Percentiles rank a stretch among this genome's conserved stretches.
phyloP scores from a whole-genome alignment of 768 basidiomycete genomes.

The Suillus placidus region DNA sequence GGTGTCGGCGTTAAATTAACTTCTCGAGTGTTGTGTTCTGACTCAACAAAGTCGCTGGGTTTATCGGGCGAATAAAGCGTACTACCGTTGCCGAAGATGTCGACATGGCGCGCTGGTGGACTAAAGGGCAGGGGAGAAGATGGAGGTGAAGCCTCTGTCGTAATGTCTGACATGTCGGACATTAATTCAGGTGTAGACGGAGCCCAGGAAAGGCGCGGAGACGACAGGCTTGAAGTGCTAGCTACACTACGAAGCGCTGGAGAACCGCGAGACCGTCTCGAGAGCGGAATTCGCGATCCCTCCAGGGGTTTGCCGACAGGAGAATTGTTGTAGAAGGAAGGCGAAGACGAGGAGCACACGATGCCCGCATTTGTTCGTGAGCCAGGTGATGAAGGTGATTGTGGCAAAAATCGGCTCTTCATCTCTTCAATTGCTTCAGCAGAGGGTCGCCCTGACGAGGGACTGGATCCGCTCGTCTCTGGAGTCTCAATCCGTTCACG shows the following conservation, averaged over 20 bases:
- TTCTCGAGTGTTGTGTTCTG: constrained; percentile 6
- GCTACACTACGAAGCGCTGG: constrained; percentile 29
- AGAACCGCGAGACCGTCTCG: constrained; percentile 26
- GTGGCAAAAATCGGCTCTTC: constrained; percentile 57
- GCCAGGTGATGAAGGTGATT: constrained; percentile 29
- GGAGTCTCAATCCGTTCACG: constrained; percentile 18
- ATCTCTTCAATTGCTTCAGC: constrained; percentile 62
- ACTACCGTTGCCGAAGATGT: constrained; percentile 14
- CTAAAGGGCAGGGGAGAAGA: constrained; percentile 52
- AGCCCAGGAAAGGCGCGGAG: constrained; percentile 34
- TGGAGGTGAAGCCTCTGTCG: constrained; percentile 55
- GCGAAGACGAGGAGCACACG: constrained; percentile 16
- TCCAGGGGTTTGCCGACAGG: constrained; percentile 22
- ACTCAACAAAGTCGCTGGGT: constrained; percentile 23
- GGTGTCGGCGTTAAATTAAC: constrained; percentile 28
- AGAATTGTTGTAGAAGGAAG: constrained; percentile 24
- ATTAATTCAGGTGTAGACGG: constrained; percentile 64
- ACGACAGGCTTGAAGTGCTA: constrained; percentile 32
- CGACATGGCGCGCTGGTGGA: constrained; percentile 29
- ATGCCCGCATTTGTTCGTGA: constrained; percentile 20
- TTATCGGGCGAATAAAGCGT: constrained; percentile 9
- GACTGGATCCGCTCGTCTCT: constrained; percentile 16
- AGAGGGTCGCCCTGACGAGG: constrained; percentile 33
- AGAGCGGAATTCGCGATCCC: constrained; percentile 32
- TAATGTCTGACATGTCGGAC: constrained; percentile 60